phyloP scores from a whole-genome alignment of 1,284 basidiomycete species.

The Garcileccinum viscosum region DNA sequence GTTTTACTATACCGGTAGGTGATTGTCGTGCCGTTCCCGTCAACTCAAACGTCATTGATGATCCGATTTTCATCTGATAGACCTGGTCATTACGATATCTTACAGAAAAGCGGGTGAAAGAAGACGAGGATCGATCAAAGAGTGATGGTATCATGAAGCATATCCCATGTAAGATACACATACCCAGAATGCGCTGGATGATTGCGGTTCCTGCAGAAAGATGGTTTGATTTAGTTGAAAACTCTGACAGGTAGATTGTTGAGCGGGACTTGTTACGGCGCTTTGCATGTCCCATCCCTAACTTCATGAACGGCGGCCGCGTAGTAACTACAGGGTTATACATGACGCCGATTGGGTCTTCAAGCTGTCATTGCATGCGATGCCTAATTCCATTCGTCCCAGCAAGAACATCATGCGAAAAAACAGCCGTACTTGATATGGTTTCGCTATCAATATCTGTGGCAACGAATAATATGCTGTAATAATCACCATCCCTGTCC shows the following conservation, averaged over 20 bases:
- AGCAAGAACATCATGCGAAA: too few relatives aligned
- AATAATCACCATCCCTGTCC: too few relatives aligned
- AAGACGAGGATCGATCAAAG: neutral
- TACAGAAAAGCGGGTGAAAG: conserved; percentile 40
- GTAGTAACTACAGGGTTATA: too few relatives aligned
- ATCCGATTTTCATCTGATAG: conserved; percentile 44
- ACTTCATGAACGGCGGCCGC: neutral
- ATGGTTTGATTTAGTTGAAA: neutral
- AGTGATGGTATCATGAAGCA: neutral
- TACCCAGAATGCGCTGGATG: conserved; percentile 5
- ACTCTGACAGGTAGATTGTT: too few relatives aligned
- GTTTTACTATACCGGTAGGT: conserved; percentile 78
- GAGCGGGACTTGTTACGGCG: too few relatives aligned
- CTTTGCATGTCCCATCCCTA: neutral
- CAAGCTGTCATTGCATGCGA: too few relatives aligned
- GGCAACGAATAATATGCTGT: too few relatives aligned
- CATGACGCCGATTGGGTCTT: too few relatives aligned
- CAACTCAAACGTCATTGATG: conserved; percentile 10
- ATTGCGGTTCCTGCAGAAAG: neutral
- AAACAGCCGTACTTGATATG: too few relatives aligned
- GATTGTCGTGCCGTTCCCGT: neutral
- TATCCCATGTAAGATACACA: conserved; percentile 21
- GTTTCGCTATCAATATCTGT: too few relatives aligned
- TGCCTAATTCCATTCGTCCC: neutral
- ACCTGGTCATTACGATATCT: conserved; percentile 80